A percentile compares a stretch with the other conserved stretches of the same genome.
Evolutionary conservation across 805 yeast genomes (phyloP).

Genomic region (Dipodascopsis uninucleata): DNA sequence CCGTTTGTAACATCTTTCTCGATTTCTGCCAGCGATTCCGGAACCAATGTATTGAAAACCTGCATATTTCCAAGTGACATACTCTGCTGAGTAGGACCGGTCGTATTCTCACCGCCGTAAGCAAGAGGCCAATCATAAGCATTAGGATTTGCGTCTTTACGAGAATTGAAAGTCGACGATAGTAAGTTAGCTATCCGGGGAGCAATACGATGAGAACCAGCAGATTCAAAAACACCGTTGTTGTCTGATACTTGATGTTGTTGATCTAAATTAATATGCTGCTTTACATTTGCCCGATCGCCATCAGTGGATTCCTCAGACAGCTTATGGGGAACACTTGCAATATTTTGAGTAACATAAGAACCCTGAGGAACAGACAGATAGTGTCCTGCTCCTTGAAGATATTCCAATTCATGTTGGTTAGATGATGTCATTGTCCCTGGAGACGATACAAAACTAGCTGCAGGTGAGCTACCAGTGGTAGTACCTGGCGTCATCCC

Average conservation of each 20-base stretch:
- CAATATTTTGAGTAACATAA: too few species aligned
- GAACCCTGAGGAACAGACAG: too few species aligned
- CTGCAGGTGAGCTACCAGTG: conserved; percentile 13
- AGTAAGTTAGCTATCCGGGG: conserved; percentile 26
- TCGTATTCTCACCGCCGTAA: conserved; percentile 6
- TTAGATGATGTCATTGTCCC: too few species aligned
- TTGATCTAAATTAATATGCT: too few species aligned
- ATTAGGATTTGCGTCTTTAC: conserved; percentile 27
- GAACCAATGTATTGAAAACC: conserved; percentile 28
- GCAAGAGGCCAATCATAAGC: conserved; percentile 29
- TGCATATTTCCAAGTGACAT: conserved; percentile 23
- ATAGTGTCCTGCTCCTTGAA: too few species aligned
- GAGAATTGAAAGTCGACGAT: conserved; percentile 21
- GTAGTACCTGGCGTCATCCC: background rate
- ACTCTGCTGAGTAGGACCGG: background rate
- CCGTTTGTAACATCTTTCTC: conserved; percentile 28
- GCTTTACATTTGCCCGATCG: too few species aligned
- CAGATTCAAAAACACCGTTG: too few species aligned
- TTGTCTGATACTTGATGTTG: background rate
- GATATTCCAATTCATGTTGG: too few species aligned
- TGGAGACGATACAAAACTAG: too few species aligned
- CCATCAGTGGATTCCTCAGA: too few species aligned
- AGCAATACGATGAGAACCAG: conserved; percentile 22
- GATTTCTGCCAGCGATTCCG: conserved; percentile 30
- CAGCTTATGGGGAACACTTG: too few species aligned